Base-by-base conservation (phyloP, 192 early-diverging fungal species). In the Gorgonomyces haynaldii region DNA sequence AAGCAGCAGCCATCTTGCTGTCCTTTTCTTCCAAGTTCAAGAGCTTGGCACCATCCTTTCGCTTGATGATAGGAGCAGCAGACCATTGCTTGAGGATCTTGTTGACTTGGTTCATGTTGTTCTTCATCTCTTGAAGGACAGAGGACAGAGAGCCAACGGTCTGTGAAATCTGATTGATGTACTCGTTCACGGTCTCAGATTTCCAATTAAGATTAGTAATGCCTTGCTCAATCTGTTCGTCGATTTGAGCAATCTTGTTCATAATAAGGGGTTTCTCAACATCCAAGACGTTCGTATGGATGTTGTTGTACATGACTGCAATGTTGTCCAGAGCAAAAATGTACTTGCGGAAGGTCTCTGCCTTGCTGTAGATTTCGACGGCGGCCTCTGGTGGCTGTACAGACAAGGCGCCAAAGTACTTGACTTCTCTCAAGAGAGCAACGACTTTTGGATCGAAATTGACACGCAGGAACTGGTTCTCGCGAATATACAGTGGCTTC, bases 391-490 rank as follows among this genome's bases (percentile, higher is more conserved):
- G 78, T 4, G 69, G 65, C n/a, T 54, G 44, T 1, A 70, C 72
- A 2, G 35, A 37, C 0, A 74, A 50, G 2, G 68, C 62, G 19
- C 59, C 72, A 50, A 80, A 74, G 50, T 80, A 80, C 39, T 66
- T 67, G 20, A 80, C 72, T 64, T 80, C 78, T n/a, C 75, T 56
- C 24, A 80, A 41, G 2, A 80, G 58, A 6, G 78, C 78, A n/a
- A 80, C 75, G 21, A 80, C 78, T 45, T 80, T 80, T 1, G 78
- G 78, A 50, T 80, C 78, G 45, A 80, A 80, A 54, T 80, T 80
- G 51, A 80, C 78, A 24, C 60, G 61, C 22, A 80, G 57, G 12
- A 76, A 45, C 4, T 54, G 55, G 21, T 57, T 54, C 15, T 61
- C 54, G 15, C 64, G 43, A 7, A 68, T 41, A 12, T 77, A 56